Evolutionary conservation across 805 yeast genomes (phyloP).

Genomic region (Wickerhamomyces sydowiorum): DNA sequence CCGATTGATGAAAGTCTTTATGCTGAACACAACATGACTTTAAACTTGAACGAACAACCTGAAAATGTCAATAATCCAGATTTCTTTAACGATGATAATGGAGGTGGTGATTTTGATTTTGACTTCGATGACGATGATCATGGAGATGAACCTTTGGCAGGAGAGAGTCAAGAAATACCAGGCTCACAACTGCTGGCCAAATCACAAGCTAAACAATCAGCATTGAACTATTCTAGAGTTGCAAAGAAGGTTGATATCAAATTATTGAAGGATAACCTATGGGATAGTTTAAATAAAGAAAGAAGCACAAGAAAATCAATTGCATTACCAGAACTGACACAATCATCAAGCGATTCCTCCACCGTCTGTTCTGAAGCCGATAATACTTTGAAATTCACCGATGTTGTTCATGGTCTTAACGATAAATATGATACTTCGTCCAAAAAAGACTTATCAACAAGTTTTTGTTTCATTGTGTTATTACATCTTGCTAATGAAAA

Average conservation of each 20-base stretch:
- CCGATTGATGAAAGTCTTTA: conserved; percentile 63
- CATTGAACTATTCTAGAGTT: conserved; percentile 57
- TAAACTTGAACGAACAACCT: conserved; percentile 18
- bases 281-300: conserved; percentile 45
- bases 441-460: conserved; percentile 67
- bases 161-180: conserved; percentile 10
- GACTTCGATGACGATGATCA: conserved; percentile 26
- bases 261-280: conserved; percentile 65
- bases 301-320: not conserved
- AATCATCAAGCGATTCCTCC: not conserved
- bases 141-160: conserved; percentile 25
- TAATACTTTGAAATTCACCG: conserved; percentile 29
- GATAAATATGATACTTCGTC: conserved; percentile 50
- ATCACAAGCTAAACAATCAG: conserved; percentile 22
- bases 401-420: conserved; percentile 43
- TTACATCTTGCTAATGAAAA: conserved; percentile 85
- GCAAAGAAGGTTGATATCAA: conserved; percentile 79
- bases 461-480: conserved; percentile 79
- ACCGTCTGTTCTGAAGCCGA: not conserved
- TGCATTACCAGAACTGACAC: not conserved
- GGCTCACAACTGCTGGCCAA: conserved; percentile 16
- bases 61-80: conserved; percentile 28
- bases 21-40: conserved; percentile 54
- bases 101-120: conserved; percentile 21
- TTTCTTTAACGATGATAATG: conserved; percentile 30